Percentiles rank a stretch among this genome's conserved stretches.
Conservation (phyloP, 352 stramenopile genomes). For the Phytopythium boreale region DNA sequence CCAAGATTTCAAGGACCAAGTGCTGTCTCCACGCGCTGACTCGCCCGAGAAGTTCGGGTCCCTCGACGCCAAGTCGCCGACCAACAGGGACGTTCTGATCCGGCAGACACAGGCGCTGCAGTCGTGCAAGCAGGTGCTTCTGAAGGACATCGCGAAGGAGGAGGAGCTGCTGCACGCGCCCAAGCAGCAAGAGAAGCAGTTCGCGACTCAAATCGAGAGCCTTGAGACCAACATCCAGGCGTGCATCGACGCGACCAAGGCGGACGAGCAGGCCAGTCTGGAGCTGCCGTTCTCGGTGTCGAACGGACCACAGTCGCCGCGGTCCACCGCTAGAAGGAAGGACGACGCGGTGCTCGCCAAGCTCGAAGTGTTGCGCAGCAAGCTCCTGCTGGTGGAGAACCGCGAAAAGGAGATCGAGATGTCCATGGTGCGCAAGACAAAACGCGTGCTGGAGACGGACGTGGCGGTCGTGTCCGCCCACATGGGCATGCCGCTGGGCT, state of each 20-base stretch:
- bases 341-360: background rate
- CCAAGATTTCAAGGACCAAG: conserved; percentile 19
- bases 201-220: conserved; percentile 51
- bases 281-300: background rate
- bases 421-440: conserved; percentile 69
- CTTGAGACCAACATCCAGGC: conserved; percentile 50
- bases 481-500: conserved; percentile 20
- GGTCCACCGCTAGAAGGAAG: background rate
- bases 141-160: conserved; percentile 59
- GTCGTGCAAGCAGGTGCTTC: conserved; percentile 60
- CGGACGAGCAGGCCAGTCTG: conserved; percentile 9
- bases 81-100: conserved; percentile 37
- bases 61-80: background rate
- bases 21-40: conserved; percentile 10
- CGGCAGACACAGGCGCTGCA: conserved; percentile 59
- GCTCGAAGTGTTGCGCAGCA: conserved; percentile 56
- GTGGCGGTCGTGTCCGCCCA: background rate
- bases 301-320: background rate
- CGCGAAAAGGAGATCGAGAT: conserved; percentile 73
- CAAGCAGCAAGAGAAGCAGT: conserved; percentile 42
- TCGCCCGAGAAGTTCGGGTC: background rate
- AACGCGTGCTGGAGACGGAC: conserved; percentile 42
- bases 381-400: conserved; percentile 56
- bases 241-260: conserved; percentile 18
- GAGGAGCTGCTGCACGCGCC: conserved; percentile 59